phyloP scores from a whole-genome alignment of 2,329 filamentous ascomycete species.

The Talaromyces verruculosus region DNA sequence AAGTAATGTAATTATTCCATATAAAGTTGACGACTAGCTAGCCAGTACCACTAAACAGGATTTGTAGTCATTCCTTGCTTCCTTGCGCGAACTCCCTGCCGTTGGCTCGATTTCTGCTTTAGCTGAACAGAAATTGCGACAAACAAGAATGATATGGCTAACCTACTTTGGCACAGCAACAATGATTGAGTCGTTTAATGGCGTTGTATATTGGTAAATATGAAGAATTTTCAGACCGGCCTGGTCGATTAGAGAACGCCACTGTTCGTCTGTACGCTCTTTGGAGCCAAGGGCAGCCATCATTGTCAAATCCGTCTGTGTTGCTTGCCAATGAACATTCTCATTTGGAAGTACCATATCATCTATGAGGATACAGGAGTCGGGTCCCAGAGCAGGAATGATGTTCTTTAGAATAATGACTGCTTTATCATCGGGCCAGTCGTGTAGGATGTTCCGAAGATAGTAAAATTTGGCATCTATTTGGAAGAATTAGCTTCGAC shows the following conservation, averaged over 20 bases:
- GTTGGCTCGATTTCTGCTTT: not conserved
- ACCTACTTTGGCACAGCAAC: not conserved
- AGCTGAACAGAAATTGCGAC: not conserved
- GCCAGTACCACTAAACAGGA: no score
- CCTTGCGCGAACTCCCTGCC: not conserved
- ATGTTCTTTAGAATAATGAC: conserved; percentile 29
- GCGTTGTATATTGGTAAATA: conserved; percentile 3
- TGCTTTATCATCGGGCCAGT: conserved; percentile 27
- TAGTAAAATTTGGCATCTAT: conserved; percentile 25
- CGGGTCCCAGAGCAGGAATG: conserved; percentile 33
- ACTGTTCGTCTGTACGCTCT: conserved; percentile 40
- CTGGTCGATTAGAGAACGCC: conserved; percentile 27
- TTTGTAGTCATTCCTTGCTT: not conserved
- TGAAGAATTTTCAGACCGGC: conserved; percentile 21
- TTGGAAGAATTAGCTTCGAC: not conserved
- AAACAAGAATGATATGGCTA: not conserved
- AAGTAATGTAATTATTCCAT: no score
- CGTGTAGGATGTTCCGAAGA: conserved; percentile 30
- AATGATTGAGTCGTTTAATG: not conserved
- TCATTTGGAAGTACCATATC: conserved; percentile 44
- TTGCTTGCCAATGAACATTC: conserved; percentile 33
- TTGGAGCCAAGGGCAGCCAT: conserved; percentile 34
- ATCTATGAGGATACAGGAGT: conserved; percentile 45
- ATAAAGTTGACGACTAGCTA: no score
- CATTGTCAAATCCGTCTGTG: conserved; percentile 42